phyloP scores from a whole-genome alignment of 2,329 filamentous ascomycete genomes.

The Talaromyces sp. region DNA sequence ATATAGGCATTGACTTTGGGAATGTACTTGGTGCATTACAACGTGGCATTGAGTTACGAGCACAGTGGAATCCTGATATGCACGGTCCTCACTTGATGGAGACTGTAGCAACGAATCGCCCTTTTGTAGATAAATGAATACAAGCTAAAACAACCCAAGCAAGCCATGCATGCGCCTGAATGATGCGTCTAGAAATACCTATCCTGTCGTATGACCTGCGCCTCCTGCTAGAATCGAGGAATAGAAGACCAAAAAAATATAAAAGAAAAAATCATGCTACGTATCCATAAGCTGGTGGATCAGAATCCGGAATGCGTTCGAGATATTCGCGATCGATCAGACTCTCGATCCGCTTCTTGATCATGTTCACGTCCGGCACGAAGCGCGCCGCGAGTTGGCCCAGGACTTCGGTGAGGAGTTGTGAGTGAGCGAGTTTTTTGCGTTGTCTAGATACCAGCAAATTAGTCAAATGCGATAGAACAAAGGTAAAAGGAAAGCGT shows the following conservation, averaged over 20 bases:
- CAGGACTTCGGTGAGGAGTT: conserved; percentile 51
- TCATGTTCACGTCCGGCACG: conserved; percentile 50
- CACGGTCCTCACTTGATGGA: neutral
- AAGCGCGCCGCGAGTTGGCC: conserved; percentile 48
- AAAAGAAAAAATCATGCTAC: conserved; percentile 32
- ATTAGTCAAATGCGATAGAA: neutral
- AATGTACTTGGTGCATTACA: neutral
- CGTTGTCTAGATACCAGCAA: conserved; percentile 38
- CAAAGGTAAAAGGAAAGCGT: conserved; percentile 20
- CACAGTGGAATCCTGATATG: neutral
- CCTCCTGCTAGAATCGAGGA: conserved; percentile 7
- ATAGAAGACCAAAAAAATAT: neutral
- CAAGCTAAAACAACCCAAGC: neutral
- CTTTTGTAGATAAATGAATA: neutral
- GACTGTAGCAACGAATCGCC: neutral
- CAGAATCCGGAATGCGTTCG: conserved; percentile 40
- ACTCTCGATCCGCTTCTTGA: conserved; percentile 52
- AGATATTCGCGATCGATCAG: conserved; percentile 54
- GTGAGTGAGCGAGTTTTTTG: conserved; percentile 46
- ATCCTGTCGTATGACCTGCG: conserved; percentile 3
- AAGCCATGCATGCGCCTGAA: conserved; percentile 9
- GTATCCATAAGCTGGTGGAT: conserved; percentile 46
- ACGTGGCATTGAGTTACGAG: neutral
- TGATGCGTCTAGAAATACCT: conserved; percentile 8
- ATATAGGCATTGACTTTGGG: neutral